Base-by-base conservation (phyloP, 768 basidiomycete species). In the Russula vinacea region DNA sequence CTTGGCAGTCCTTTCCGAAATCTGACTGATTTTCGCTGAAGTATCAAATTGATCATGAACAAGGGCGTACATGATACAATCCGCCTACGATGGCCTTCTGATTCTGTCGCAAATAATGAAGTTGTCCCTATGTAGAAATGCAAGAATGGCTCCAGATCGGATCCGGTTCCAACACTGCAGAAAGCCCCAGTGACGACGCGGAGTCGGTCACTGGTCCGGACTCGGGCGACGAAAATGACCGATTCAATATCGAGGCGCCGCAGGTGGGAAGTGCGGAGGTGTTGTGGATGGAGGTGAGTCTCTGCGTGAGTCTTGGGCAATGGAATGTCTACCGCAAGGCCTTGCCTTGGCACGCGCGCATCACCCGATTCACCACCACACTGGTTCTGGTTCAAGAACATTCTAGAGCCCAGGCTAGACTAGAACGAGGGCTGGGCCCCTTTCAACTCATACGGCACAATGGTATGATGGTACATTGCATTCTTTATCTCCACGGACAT, bases 41-140 rank as follows among this genome's bases (percentile, higher is more conserved):
- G 89, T 88, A 77, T 92, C 68, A 87, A 83, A 72, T 74, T 84
- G 59, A 74, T 90, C 60, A 86, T 92, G 56, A 80, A 87, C 62
- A 91, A 90, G 69, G 87, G 81, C 5, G 77, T 79, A 0, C 77
- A 85, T 60, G 88, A 92, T 67, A 84, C 96, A 55, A 76, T 96
- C 64, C 86, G 82, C 60, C 92, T 96, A 0, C 76, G 81, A 33
- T 98, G 94, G 94, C 78, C 98, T 59, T 71, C 79, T 42, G 90
- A 94, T 70, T 94, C 88, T 26, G 79, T 95, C n/a, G 78, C 80
- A 6, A 76, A 77, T 33, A 81, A 80, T 13, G 76, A 82, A 62
- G 76, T 79, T 24, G 74, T 84, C 32, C 87, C 91, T 1, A 75
- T 94, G 63, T 79, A 51, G 54, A 65, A 40, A 65, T 68, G 54